Conservation (phyloP, 1,284 basidiomycete genomes). For the Cryptococcus amylolentus region DNA sequence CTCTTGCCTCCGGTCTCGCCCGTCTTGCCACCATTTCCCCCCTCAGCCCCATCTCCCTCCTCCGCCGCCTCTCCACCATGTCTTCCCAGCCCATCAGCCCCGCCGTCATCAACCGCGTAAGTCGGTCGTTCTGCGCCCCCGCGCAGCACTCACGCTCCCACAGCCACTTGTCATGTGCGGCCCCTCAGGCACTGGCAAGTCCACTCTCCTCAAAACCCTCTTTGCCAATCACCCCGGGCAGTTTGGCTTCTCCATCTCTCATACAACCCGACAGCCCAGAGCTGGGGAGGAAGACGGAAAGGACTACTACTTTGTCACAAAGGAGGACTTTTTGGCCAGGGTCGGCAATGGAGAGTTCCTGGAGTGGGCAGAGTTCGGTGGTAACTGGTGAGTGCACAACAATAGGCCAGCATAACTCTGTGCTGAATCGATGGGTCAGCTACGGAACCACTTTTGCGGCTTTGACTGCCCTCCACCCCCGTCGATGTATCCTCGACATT, state of each 20-base stretch:
- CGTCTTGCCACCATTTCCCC: too few species aligned
- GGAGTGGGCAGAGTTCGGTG: constrained; percentile 73
- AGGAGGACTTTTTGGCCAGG: constrained; percentile 54
- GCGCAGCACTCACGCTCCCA: not conserved
- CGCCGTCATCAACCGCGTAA: constrained; percentile 26
- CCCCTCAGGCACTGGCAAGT: constrained; percentile 22
- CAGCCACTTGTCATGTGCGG: constrained; percentile 67
- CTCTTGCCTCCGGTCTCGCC: too few species aligned
- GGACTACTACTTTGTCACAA: constrained; percentile 47
- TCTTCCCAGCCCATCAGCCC: constrained; percentile 20
- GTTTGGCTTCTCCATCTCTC: constrained; percentile 93
- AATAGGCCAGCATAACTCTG: not conserved
- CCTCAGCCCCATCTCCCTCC: not conserved
- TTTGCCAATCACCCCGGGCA: constrained; percentile 76
- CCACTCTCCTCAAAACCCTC: constrained; percentile 62
- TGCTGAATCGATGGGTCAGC: constrained; percentile 22
- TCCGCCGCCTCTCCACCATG: not conserved
- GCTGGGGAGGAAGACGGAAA: constrained; percentile 10
- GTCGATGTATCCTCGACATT: constrained; percentile 89
- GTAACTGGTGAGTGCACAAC: constrained; percentile 63
- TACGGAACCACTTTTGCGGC: constrained; percentile 84
- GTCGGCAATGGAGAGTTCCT: constrained; percentile 57
- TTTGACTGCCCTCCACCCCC: constrained; percentile 58
- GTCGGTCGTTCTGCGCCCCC: not conserved
- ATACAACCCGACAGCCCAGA: constrained; percentile 75